Percentiles rank a stretch among this genome's conserved stretches.
Evolutionary conservation across 441 rosid genomes (phyloP).

Genomic region (California macrophylla): DNA sequence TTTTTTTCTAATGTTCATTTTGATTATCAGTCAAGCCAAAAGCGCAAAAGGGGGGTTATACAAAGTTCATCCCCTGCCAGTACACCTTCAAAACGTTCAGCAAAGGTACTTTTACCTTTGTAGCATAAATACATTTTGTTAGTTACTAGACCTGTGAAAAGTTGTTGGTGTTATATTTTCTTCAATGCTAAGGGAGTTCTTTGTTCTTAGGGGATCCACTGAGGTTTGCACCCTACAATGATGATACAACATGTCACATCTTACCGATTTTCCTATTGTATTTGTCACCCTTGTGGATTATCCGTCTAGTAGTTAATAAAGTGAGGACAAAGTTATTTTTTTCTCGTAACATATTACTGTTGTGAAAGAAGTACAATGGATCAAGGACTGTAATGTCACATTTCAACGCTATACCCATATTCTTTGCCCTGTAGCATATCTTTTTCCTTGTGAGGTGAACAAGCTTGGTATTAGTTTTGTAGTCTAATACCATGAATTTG

Average conservation of each 20-base stretch:
- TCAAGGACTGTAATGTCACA: too few relatives aligned
- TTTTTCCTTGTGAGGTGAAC: neutral
- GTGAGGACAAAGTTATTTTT: too few relatives aligned
- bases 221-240: too few relatives aligned
- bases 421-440: neutral
- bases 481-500: neutral
- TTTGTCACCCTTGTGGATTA: too few relatives aligned
- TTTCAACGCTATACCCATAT: too few relatives aligned
- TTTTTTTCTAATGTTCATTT: conserved; percentile 11
- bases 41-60: conserved; percentile 61
- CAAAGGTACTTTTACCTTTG: conserved; percentile 37
- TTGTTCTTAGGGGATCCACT: neutral
- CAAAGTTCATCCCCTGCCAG: conserved; percentile 38
- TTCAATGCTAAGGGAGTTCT: neutral
- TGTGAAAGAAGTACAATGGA: too few relatives aligned
- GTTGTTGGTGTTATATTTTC: neutral
- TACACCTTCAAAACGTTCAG: conserved; percentile 40
- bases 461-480: neutral
- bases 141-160: neutral
- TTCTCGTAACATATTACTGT: too few relatives aligned
- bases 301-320: too few relatives aligned
- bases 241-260: too few relatives aligned
- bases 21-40: conserved; percentile 42
- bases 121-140: neutral
- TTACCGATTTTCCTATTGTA: too few relatives aligned